Evolutionary conservation across 805 yeast species (phyloP), one percentile per base, ranked within the genome.

Genomic region (Metschnikowia colocasiae): DNA sequence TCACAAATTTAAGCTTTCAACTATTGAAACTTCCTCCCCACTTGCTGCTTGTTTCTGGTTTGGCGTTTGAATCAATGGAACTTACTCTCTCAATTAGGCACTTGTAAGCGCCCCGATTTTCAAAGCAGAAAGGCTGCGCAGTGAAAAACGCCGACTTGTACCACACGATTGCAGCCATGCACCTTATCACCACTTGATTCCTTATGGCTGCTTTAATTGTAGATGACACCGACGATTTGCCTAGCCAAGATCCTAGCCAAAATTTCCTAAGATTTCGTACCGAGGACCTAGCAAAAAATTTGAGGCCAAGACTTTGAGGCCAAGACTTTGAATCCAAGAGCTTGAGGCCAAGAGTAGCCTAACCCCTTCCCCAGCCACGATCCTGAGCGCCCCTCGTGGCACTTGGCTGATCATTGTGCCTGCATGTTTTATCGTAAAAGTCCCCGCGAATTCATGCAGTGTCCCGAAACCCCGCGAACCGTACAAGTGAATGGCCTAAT

Each of bases 371-470:
- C n/a, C 13, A 16, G 10, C 35, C 20, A 18, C 40, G 40, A 12
- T 13, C 16, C 38, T n/a, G n/a, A n/a, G n/a, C n/a, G n/a, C n/a
- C 40, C 29, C 40, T 23, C 30, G 16, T 22, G 20, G 30, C 30
- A 30, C 23, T 15, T 20, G 18, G 16, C 40, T 15, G 13, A 9
- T 9, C 10, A 13, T 10, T 23, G 39, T 15, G 30, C 34, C 42
- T 39, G 42, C 42, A 39, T 39, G 15, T 19, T 13, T 6, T 20
- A 19, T 39, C 42, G 42, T 39, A 39, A 39, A 25, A 39, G 19
- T 29, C 42, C 34, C 42, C 42, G 42, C 42, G 34, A 19, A 20
- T 32, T 19, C 42, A 39, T 39, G 42, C 42, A 39, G 16, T 23
- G 32, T 29, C 15, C 26, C 34, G 29, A 16, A 20, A 15, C 42